Percentiles rank a stretch among this genome's conserved stretches.
Conservation (phyloP, 306 rosid genomes). For the Citrullus mucosospermus region DNA sequence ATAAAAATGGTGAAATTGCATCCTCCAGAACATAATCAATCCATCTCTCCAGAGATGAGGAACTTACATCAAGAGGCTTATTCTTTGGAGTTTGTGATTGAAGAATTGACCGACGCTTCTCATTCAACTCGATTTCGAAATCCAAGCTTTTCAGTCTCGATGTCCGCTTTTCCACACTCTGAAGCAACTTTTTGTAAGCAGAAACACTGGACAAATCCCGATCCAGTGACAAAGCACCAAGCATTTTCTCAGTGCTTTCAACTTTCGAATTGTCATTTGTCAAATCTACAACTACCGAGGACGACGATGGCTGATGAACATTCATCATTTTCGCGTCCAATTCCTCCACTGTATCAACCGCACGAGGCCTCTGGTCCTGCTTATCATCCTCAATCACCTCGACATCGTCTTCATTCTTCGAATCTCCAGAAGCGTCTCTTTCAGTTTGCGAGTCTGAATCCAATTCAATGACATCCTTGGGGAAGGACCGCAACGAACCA, state of each 20-base stretch:
- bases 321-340: conserved; percentile 19
- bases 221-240: conserved; percentile 22
- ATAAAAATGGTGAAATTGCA: background rate
- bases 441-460: conserved; percentile 26
- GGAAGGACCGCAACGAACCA: conserved; percentile 1
- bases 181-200: conserved; percentile 61
- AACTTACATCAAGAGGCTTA: conserved; percentile 37
- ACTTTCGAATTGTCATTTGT: conserved; percentile 24
- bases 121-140: conserved; percentile 37
- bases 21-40: background rate
- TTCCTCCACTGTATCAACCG: conserved; percentile 21
- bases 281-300: conserved; percentile 36
- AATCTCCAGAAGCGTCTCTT: conserved; percentile 32
- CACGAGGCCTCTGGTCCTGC: conserved; percentile 14
- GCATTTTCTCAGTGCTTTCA: conserved; percentile 24
- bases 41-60: background rate
- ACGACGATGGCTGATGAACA: conserved; percentile 24
- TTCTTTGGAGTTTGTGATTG: conserved; percentile 36
- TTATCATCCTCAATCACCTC: conserved; percentile 31
- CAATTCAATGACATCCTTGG: conserved; percentile 32
- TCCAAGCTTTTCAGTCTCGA: conserved; percentile 20
- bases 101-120: conserved; percentile 23
- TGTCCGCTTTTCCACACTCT: conserved; percentile 15
- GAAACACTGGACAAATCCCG: conserved; percentile 14
- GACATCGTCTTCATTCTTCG: conserved; percentile 35